Percentiles rank a stretch among this genome's conserved stretches.
Conservation (phyloP, 1,284 basidiomycete genomes). For the Malassezia arunalokei region DNA sequence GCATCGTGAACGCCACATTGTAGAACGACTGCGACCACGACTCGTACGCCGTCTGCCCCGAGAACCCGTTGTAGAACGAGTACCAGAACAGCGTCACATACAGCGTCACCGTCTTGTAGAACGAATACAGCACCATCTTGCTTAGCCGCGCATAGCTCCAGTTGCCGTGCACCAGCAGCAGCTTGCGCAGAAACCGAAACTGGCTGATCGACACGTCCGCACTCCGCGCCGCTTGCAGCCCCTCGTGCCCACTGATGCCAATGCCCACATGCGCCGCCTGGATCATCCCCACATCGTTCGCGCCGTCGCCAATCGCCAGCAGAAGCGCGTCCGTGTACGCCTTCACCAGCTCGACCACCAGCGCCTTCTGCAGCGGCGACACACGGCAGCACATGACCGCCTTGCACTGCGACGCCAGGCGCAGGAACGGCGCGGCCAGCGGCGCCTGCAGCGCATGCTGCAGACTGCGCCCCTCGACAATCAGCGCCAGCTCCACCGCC, state of each 20-base stretch:
- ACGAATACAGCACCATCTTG: slow-evolving; percentile 66
- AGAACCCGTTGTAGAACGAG: slow-evolving; percentile 74
- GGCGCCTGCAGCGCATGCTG: slow-evolving; percentile 75
- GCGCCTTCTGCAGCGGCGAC: slow-evolving; percentile 90
- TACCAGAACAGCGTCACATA: slow-evolving; percentile 99
- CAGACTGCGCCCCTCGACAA: slow-evolving; percentile 94
- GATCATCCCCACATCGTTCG: slow-evolving; percentile 56
- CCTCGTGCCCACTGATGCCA: slow-evolving; percentile 95
- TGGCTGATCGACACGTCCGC: slow-evolving; percentile 96
- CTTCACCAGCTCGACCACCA: slow-evolving; percentile 97
- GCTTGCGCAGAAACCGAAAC: slow-evolving; percentile 89
- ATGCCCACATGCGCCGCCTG: slow-evolving; percentile 69
- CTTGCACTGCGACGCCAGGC: slow-evolving; percentile 95
- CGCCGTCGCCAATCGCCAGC: slow-evolving; percentile 69
- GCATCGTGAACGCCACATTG: slow-evolving; percentile 51
- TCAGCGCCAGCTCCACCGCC: slow-evolving; percentile 85
- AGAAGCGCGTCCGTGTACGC: slow-evolving; percentile 83
- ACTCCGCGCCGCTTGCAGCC: slow-evolving; percentile 88
- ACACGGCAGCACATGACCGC: slow-evolving; percentile 97
- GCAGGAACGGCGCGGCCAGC: slow-evolving; percentile 73
- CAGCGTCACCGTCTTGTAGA: slow-evolving; percentile 70
- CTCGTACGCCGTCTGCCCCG: slow-evolving; percentile 93
- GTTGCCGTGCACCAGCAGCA: slow-evolving; percentile 88
- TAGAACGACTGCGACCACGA: slow-evolving; percentile 79
- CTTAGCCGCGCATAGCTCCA: slow-evolving; percentile 95